Percentiles rank a stretch among this genome's conserved stretches.
phyloP scores from a whole-genome alignment of 1,284 basidiomycete genomes.

The Meripilus lineatus region DNA sequence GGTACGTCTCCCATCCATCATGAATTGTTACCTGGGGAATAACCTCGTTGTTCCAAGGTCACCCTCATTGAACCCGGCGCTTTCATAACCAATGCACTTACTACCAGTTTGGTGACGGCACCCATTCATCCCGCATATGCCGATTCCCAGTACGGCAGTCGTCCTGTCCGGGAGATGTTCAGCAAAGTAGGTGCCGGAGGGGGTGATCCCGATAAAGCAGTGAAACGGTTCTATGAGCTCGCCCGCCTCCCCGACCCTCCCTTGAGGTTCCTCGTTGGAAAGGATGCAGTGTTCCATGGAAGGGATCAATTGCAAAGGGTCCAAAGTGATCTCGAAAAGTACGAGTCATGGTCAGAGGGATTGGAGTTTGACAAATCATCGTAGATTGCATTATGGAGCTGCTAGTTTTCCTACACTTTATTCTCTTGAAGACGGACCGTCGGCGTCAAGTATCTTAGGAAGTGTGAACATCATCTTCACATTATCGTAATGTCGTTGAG shows the following conservation, averaged over 20 bases:
- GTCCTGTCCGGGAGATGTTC: not conserved
- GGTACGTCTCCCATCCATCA: not conserved
- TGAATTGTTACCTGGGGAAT: not conserved
- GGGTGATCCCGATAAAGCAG: slow-evolving; percentile 6
- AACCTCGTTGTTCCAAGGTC: slow-evolving; percentile 3
- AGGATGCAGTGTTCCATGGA: slow-evolving; percentile 10
- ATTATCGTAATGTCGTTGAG: slow-evolving; percentile 25
- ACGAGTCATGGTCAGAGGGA: slow-evolving; percentile 22
- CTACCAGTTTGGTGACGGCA: not conserved
- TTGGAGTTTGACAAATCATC: slow-evolving; percentile 21
- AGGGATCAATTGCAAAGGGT: too few relatives aligned
- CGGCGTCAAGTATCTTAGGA: slow-evolving; percentile 32
- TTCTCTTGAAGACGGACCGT: slow-evolving; percentile 31
- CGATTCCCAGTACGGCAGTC: not conserved
- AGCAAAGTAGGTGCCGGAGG: not conserved
- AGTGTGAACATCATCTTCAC: slow-evolving; percentile 29
- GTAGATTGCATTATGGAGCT: slow-evolving; percentile 16
- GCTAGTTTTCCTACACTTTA: slow-evolving; percentile 8
- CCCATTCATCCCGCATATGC: slow-evolving; percentile 5
- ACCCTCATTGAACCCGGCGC: slow-evolving; percentile 9
- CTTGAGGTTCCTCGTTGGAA: slow-evolving; percentile 8
- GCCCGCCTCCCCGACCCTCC: slow-evolving; percentile 8
- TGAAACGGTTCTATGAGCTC: slow-evolving; percentile 3
- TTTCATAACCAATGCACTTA: slow-evolving; percentile 6
- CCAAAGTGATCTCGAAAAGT: slow-evolving; percentile 13